Evolutionary conservation across 768 basidiomycete species (phyloP).

Genomic region (Pleurotus tuber-regium): DNA sequence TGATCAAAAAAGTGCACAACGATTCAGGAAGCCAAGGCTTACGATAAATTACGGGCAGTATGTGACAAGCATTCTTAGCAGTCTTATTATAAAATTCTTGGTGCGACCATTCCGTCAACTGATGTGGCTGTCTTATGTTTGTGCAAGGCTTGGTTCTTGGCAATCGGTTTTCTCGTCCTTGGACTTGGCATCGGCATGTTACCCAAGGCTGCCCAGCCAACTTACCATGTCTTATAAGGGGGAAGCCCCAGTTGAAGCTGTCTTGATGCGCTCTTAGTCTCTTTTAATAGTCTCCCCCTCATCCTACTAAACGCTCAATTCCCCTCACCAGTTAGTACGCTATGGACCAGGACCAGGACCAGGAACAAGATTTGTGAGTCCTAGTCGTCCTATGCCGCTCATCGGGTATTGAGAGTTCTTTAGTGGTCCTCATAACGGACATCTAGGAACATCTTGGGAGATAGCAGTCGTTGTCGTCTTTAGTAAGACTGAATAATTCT

Average conservation of each 20-base stretch:
- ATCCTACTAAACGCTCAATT: neutral
- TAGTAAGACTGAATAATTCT: constrained; percentile 14
- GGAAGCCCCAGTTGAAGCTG: neutral
- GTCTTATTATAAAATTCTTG: too few relatives aligned
- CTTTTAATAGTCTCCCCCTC: neutral
- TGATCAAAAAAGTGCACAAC: neutral
- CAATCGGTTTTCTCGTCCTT: constrained; percentile 8
- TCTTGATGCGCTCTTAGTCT: constrained; percentile 2
- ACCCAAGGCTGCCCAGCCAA: constrained; percentile 10
- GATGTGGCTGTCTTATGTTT: constrained; percentile 8
- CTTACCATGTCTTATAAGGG: constrained; percentile 4
- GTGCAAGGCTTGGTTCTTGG: constrained; percentile 8
- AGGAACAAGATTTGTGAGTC: constrained; percentile 1
- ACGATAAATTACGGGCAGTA: neutral
- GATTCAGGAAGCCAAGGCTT: neutral
- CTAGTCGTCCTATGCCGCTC: neutral
- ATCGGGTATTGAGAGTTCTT: neutral
- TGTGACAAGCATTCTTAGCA: constrained; percentile 2
- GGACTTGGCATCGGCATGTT: constrained; percentile 9
- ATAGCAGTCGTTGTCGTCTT: constrained; percentile 23
- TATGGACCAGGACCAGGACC: neutral
- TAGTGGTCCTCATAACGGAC: constrained; percentile 14
- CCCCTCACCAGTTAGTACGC: neutral
- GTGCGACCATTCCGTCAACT: constrained; percentile 4
- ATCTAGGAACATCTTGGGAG: constrained; percentile 25